A percentile compares a stretch with the other conserved stretches of the same genome.
These are phyloP conservation scores for Barbatosphaeria neglecta DNA, from an alignment of 495 filamentous ascomycete genomes.

Conservation along the genomic window DNA sequence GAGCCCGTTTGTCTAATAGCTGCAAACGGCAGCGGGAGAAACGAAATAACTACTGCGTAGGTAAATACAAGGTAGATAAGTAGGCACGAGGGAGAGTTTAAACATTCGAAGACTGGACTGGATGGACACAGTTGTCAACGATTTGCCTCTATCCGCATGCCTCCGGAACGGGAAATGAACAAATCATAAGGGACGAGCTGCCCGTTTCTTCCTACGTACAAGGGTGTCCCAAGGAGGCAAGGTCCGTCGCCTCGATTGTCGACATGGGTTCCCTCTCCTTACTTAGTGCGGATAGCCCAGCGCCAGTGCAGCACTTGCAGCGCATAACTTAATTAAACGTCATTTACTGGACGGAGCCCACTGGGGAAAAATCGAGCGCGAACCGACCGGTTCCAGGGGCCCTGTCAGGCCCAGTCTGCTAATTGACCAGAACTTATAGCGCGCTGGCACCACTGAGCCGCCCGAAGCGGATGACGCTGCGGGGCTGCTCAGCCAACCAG, in stretches of 20 bases:
- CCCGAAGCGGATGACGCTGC: no score
- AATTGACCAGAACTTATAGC: no score
- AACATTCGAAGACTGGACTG: neutral
- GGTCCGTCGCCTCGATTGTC: neutral
- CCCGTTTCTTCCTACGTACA: neutral
- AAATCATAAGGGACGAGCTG: neutral
- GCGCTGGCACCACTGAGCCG: no score
- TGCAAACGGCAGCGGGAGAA: no score
- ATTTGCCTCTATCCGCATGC: neutral
- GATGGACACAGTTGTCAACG: neutral
- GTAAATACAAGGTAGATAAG: no score
- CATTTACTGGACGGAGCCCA: neutral
- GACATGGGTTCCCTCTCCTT: neutral
- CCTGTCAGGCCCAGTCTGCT: no score
- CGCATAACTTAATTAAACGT: conserved; percentile 1
- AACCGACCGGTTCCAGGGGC: neutral
- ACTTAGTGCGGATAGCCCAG: neutral
- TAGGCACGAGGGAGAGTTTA: no score
- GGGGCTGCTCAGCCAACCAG: neutral
- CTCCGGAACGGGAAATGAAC: neutral
- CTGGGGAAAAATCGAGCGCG: neutral
- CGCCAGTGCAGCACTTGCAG: neutral
- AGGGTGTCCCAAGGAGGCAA: neutral
- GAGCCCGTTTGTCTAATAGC: no score
- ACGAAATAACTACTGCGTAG: no score